phyloP scores from a whole-genome alignment of 305 asterid genomes.

The Fraxinus angustifolia region DNA sequence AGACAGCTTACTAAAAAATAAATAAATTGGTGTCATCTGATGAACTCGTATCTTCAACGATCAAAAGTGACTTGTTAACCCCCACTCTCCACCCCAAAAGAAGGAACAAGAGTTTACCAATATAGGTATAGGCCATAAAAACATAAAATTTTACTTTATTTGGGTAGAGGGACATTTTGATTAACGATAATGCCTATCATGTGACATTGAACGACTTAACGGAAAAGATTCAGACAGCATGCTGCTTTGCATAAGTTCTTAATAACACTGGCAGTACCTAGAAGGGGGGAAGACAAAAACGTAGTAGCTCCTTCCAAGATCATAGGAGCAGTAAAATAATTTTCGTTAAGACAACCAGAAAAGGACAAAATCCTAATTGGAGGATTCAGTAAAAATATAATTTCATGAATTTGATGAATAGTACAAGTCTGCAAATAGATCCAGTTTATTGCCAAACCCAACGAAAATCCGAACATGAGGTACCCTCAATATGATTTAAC shows the following conservation, averaged over 20 bases:
- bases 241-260: neutral
- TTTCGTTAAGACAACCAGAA: neutral
- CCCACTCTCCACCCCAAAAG: neutral
- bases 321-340: neutral
- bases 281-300: neutral
- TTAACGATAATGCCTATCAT: neutral
- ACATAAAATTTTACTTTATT: neutral
- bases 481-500: neutral
- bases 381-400: neutral
- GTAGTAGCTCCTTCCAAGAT: neutral
- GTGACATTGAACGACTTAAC: neutral
- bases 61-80: neutral
- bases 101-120: neutral
- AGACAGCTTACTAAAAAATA: neutral
- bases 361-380: neutral
- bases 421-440: neutral
- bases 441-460: neutral
- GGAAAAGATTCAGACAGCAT: neutral
- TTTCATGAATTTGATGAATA: neutral
- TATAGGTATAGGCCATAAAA: neutral
- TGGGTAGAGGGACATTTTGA: neutral
- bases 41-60: neutral
- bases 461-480: neutral
- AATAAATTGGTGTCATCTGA: neutral
- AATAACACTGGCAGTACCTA: neutral